Evolutionary conservation across 1,139 yeast species (phyloP).

Genomic region (Eremothecium gossypii): DNA sequence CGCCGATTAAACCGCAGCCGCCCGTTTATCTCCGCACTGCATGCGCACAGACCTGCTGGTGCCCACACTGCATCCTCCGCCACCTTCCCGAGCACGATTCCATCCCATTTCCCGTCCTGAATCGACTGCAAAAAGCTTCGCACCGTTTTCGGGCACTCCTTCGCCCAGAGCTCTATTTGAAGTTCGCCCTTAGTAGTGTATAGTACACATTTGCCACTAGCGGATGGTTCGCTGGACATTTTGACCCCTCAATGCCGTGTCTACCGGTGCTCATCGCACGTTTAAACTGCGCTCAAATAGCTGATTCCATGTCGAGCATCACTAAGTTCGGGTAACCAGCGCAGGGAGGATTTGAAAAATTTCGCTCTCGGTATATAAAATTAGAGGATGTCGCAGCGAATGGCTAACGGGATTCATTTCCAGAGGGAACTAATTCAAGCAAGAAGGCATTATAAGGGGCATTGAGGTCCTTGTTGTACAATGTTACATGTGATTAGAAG

Average conservation of each 20-base stretch:
- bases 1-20: slow-evolving; percentile 45
- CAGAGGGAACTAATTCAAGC: too few species aligned
- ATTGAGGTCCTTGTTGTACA: too few species aligned
- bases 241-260: neutral
- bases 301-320: too few species aligned
- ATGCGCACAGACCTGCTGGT: slow-evolving; percentile 16
- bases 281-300: too few species aligned
- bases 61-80: slow-evolving; percentile 16
- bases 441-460: too few species aligned
- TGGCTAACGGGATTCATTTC: too few species aligned
- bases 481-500: too few species aligned
- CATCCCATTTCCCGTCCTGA: slow-evolving; percentile 36
- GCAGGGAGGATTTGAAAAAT: too few species aligned
- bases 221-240: slow-evolving; percentile 40
- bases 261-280: too few species aligned
- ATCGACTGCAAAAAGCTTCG: slow-evolving; percentile 44
- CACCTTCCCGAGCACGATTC: slow-evolving; percentile 34
- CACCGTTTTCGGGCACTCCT: slow-evolving; percentile 50
- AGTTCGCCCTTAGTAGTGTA: slow-evolving; percentile 53
- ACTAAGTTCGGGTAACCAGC: too few species aligned
- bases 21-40: slow-evolving; percentile 40
- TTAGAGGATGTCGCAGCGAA: too few species aligned
- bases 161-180: slow-evolving; percentile 61
- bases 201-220: slow-evolving; percentile 51
- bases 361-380: too few species aligned